Evolutionary conservation across 192 early-diverging fungal genomes (phyloP), one percentile per base, ranked within the genome.

Genomic region (Umbelopsis sp.): DNA sequence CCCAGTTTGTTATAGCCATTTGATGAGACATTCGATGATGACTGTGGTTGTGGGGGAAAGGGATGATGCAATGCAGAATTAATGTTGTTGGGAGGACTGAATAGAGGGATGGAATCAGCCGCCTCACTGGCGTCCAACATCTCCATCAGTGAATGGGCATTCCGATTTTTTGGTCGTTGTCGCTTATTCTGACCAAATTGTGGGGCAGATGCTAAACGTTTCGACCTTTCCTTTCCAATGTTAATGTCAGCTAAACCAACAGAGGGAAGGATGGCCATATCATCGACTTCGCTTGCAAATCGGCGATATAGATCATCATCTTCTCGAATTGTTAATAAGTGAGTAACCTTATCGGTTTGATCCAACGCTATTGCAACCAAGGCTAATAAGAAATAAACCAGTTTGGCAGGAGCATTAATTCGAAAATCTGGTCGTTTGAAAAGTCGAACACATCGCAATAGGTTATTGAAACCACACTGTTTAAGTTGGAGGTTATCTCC

Each of bases 401-500:
- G 14, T 22, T 73, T 69, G 2, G n/a, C 36, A 31, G 72, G 44
- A 12, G 51, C 51, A 12, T 38, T 32, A 3, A 22, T 45, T 6
- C 72, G 24, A 32, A 59, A 45, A 4, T 29, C 45, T 41, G 73
- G 47, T 14, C 68, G 49, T 25, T 66, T 47, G 26, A 66, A 66
- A 2, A 73, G 14, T 10, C 47, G 31, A 0, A 72, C 17, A 16
- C 76, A 77, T 26, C 62, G 44, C 29, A 56, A 21, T 1, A 77
- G 20, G 50, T 65, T 70, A 6, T 52, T 50, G 22, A 41, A 51
- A 4, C 68, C 71, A 53, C 73, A 59, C 20, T 73, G 45, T 0
- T 62, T 65, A 5, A 73, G 34, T 8, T 26, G 45, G 4, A 22
- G 14, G 32, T 73, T 73, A 22, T 73, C 62, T 16, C 67, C 68